Evolutionary conservation across 345 rosid genomes (phyloP), one percentile per base, ranked within the genome.

Genomic region (Streptanthus diversifolius): DNA sequence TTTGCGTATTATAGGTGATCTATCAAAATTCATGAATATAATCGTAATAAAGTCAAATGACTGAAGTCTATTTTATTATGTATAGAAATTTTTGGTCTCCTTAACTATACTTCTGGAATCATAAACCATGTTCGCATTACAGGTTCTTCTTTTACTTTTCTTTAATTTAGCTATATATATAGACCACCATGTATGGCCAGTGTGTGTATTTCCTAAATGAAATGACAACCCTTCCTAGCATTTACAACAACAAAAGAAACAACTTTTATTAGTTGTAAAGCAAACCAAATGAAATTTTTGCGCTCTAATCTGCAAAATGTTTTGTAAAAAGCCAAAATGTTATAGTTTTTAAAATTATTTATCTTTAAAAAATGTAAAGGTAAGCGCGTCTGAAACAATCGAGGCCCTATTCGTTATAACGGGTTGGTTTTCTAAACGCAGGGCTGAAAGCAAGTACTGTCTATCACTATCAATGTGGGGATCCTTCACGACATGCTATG

Each of bases 31-130:
- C 14, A 30, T 30, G 17, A 49, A 49, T 49, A 27, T 27, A n/a
- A 29, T 47, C 13, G 53, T 11, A 21, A 21, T 10, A 5, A 27
- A 7, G 59, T 54, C 39, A 54, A 30, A 29, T 30, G 21, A n/a
- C n/a, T n/a, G n/a, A n/a, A n/a, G n/a, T n/a, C n/a, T n/a, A n/a
- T n/a, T n/a, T n/a, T n/a, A n/a, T n/a, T n/a, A n/a, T n/a, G n/a
- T n/a, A n/a, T n/a, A n/a, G n/a, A n/a, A n/a, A n/a, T n/a, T n/a
- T n/a, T n/a, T n/a, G 97, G 96, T 72, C 92, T 95, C 33, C 80
- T 84, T 51, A 95, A 95, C 73, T 95, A 91, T 24, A 91, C 97
- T 47, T 95, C 97, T 36, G 96, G 96, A 56, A 90, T 95, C 63
- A 90, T 91, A 19, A 97, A 95, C 82, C 99, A 95, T 59, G 99